Evolutionary conservation across 768 basidiomycete species (phyloP).

Genomic region (Cyclocybe aegerita): DNA sequence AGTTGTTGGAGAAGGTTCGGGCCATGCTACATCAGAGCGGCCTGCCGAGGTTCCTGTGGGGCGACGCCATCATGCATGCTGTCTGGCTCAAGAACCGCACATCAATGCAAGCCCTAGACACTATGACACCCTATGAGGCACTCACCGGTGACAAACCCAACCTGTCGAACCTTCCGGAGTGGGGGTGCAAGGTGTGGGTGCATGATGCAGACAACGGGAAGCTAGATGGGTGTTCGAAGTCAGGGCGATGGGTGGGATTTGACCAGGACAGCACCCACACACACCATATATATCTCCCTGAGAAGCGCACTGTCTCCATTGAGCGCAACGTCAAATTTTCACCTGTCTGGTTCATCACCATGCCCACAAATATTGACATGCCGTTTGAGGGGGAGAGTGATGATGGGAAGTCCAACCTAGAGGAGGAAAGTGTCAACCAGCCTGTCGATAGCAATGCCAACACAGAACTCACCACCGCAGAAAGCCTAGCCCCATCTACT

Average conservation of each 20-base stretch:
- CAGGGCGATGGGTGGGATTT: constrained; percentile 36
- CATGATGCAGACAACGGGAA: constrained; percentile 20
- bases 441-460: no score
- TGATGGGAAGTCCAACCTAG: no score
- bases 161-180: constrained; percentile 4
- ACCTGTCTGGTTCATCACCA: constrained; percentile 16
- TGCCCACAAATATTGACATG: constrained; percentile 20
- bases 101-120: constrained; percentile 4
- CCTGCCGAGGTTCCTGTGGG: constrained; percentile 30
- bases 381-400: no score
- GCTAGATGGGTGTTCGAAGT: constrained; percentile 19
- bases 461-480: no score
- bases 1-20: constrained; percentile 21
- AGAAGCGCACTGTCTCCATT: constrained; percentile 20
- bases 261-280: constrained; percentile 29
- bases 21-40: constrained; percentile 25
- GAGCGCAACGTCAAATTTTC: constrained; percentile 27
- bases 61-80: constrained; percentile 7
- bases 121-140: constrained; percentile 9
- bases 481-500: no score
- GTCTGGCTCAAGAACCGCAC: constrained; percentile 14
- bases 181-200: constrained; percentile 15
- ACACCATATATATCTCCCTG: constrained; percentile 30
- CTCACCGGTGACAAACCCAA: constrained; percentile 6
- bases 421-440: no score